Percentiles rank a stretch among this genome's conserved stretches.
phyloP scores from a whole-genome alignment of 208 protist genomes.

The Trypanosoma congolense region DNA sequence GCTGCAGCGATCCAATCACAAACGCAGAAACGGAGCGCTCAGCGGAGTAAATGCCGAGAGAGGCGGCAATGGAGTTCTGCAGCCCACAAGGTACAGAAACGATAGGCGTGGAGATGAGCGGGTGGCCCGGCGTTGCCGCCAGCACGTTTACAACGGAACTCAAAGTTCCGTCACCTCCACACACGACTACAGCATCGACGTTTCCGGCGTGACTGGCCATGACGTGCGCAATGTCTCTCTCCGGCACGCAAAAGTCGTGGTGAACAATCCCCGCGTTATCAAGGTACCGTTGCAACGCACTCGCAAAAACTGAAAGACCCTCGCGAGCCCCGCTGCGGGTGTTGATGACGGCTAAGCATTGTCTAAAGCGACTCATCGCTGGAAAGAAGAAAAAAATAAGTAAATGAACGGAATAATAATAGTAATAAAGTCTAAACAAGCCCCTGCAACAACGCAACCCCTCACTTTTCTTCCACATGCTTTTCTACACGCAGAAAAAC shows the following conservation, averaged over 20 bases:
- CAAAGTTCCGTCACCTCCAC: slow-evolving; percentile 77
- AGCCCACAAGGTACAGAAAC: slow-evolving; percentile 63
- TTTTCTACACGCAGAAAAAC: no score
- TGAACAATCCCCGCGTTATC: slow-evolving; percentile 64
- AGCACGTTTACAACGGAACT: slow-evolving; percentile 66
- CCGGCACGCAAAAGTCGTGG: slow-evolving; percentile 44
- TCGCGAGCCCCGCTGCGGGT: slow-evolving; percentile 63
- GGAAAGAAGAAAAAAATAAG: no score
- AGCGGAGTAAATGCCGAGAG: slow-evolving; percentile 54
- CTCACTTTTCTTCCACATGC: no score
- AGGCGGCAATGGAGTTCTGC: slow-evolving; percentile 74
- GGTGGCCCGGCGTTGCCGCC: slow-evolving; percentile 7
- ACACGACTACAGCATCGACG: slow-evolving; percentile 48
- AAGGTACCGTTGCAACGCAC: slow-evolving; percentile 57
- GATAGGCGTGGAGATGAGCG: slow-evolving; percentile 31
- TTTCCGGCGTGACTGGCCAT: slow-evolving; percentile 18
- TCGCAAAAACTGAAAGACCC: slow-evolving; percentile 35
- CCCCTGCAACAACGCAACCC: no score
- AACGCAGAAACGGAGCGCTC: slow-evolving; percentile 62
- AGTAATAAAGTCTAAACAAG: no score
- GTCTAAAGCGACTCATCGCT: slow-evolving; percentile 29
- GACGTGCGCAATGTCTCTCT: slow-evolving; percentile 30
- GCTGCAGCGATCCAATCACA: slow-evolving; percentile 42
- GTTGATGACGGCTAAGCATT: slow-evolving; percentile 62
- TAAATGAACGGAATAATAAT: no score